phyloP scores from a whole-genome alignment of 192 early-diverging fungal species.

The Polychytrium aggregatum region DNA sequence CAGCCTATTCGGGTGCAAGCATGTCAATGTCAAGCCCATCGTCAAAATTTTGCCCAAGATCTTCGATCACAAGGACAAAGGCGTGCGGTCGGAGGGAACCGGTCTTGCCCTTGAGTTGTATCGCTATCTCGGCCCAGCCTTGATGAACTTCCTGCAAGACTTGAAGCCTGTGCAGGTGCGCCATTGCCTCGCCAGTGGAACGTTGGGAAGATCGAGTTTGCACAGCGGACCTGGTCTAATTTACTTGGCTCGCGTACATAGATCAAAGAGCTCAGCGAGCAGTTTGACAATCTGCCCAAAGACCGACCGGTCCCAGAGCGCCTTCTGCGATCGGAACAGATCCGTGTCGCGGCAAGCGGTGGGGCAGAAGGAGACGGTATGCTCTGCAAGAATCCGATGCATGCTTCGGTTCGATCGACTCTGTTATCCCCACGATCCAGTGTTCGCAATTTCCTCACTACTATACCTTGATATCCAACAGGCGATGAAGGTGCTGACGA shows the following conservation, averaged over 20 bases:
- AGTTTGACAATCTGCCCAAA: constrained; percentile 58
- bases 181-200: background rate
- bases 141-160: constrained; percentile 62
- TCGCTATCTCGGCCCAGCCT: constrained; percentile 80
- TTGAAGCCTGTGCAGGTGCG: constrained; percentile 82
- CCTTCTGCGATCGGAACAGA: constrained; percentile 74
- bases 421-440: too few relatives aligned
- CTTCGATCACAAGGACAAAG: constrained; percentile 90
- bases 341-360: constrained; percentile 26
- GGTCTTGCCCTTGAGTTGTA: constrained; percentile 76
- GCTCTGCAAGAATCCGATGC: too few relatives aligned
- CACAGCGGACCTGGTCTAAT: too few relatives aligned
- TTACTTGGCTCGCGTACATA: constrained; percentile 6
- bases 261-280: constrained; percentile 79
- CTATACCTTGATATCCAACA: too few relatives aligned
- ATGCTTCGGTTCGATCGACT: too few relatives aligned
- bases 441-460: too few relatives aligned
- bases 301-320: constrained; percentile 54
- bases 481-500: constrained; percentile 9
- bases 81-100: constrained; percentile 62
- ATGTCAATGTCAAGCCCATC: constrained; percentile 68
- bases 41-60: constrained; percentile 77
- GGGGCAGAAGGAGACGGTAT: constrained; percentile 20
- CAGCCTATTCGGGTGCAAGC: constrained; percentile 66
- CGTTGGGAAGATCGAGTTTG: too few relatives aligned